These are phyloP conservation scores for Xylaria bambusicola DNA, from an alignment of 495 filamentous ascomycete genomes.

Conservation along the genomic window DNA sequence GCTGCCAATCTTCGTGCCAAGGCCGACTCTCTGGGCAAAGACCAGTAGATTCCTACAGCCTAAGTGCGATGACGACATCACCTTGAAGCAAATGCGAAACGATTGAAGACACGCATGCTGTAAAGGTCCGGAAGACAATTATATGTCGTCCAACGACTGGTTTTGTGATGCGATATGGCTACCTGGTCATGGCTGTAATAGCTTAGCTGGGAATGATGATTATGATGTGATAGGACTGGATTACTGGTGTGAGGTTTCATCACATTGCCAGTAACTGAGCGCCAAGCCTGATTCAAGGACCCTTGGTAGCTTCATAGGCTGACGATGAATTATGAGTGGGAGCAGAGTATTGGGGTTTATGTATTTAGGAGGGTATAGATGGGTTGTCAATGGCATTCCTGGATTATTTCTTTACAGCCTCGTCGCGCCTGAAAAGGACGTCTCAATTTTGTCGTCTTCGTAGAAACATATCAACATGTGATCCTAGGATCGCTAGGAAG, in stretches of 20 bases:
- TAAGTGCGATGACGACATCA: slow-evolving; percentile 14
- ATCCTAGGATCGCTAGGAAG: no score
- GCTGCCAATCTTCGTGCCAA: slow-evolving; percentile 88
- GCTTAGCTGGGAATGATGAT: not conserved
- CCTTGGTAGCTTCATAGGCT: not conserved
- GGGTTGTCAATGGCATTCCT: slow-evolving; percentile 6
- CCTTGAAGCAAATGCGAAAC: slow-evolving; percentile 12
- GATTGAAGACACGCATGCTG: slow-evolving; percentile 1
- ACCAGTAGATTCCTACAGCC: slow-evolving; percentile 47
- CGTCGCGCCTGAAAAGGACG: no score
- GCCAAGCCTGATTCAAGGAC: not conserved
- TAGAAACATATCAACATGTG: no score
- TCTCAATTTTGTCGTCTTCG: no score
- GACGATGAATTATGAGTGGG: not conserved
- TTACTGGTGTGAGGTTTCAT: not conserved
- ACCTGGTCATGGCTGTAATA: not conserved
- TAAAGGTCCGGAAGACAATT: slow-evolving; percentile 12
- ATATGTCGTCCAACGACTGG: slow-evolving; percentile 8
- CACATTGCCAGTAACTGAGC: not conserved
- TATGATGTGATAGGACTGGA: not conserved
- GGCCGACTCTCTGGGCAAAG: slow-evolving; percentile 72
- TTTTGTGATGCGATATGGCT: slow-evolving; percentile 1
- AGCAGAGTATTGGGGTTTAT: not conserved
- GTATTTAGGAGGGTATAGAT: not conserved
- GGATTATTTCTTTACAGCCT: no score